Evolutionary conservation across 257 asterid species (phyloP), one percentile per base, ranked within the genome.

Genomic region (Ocimum tenuiflorum): DNA sequence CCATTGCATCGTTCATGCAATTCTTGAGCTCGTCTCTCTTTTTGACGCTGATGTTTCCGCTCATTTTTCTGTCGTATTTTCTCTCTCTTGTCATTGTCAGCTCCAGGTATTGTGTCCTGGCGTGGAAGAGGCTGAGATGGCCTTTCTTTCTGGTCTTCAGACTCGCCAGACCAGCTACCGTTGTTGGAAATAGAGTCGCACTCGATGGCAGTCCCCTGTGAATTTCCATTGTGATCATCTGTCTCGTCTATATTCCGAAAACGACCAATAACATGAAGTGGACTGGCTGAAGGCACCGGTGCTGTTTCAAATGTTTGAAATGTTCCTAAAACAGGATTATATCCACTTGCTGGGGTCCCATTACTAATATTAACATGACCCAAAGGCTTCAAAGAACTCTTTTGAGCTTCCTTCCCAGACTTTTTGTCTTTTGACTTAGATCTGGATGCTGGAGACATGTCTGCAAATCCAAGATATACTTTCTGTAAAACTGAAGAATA

Each of bases 81-180:
- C 47, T 85, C 92, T 71, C 87, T 65, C 41, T 83, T 85, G 60
- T 85, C 92, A 65, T 70, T 81, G 67, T 81, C 89, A 38, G 87
- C 82, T 47, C 92, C 92, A 45, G 92, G 92, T 20, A 85, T 77
- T 7, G 72, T 57, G 50, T 85, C 89, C 66, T 56, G 87, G 8
- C 80, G 87, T 0, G 63, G 18, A 45, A 20, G 24, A 29, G 75
- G 63, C 19, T 78, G 81, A 43, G 78, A 66, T 31, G 75, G 3
- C 71, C 81, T 85, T 15, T 83, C 92, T 73, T 79, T 83, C n/a
- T 75, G 87, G 73, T 85, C 91, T 62, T 92, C 98, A 18, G 98
- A 92, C 74, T 87, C 97, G 46, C 96, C 98, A 63, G 98, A 92
- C 97, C 91, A 92, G 71, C 99, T 89, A 43, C 78, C 99, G 15